Base-by-base conservation (phyloP, 306 rosid species). In the Dalbergia cultrata region DNA sequence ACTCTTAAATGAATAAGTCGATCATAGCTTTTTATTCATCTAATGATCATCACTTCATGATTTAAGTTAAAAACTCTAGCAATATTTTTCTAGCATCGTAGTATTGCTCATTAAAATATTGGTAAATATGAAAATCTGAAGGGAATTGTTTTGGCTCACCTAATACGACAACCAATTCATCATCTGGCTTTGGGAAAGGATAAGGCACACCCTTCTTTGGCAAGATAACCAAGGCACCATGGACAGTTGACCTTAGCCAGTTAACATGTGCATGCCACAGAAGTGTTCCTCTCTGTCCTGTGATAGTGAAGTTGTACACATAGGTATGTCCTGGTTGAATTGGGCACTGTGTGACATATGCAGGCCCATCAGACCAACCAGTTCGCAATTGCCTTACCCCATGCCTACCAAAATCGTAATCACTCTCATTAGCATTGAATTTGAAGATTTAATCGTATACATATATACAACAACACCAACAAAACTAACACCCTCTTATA, bases 291-390 rank as follows among this genome's bases (percentile, higher is more conserved):
- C 98, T 87, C 79, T 92, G 98, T 11, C 97, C 97, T 0, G 95
- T 92, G 8, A 94, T 39, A 11, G 98, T 92, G 91, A 90, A 94
- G 72, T 94, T 94, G 87, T 94, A 94, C 16, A 89, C 79, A 67
- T 31, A 94, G 75, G 75, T 91, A 17, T 92, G 89, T 21, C 93
- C 93, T 47, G 97, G 75, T 31, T 44, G 89, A 72, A 92, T 92
- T 33, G 98, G 98, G 63, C 98, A 94, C 37, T 94, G 97, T 56
- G 98, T 92, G 26, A 94, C 70, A 62, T 88, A 94, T 18, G 98
- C 97, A 0, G 97, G 98, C 10, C 98, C 98, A 44, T 94, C 98
- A 0, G 98, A 78, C 98, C 98, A 94, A 21, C 98, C 98, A 0
- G 98, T 94, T 84, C 80, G 74, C 54, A 94, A 70, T 66, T 94